These are phyloP conservation scores for Cicer pinnatifidum DNA, from an alignment of 306 rosid species.

Conservation along the genomic window DNA sequence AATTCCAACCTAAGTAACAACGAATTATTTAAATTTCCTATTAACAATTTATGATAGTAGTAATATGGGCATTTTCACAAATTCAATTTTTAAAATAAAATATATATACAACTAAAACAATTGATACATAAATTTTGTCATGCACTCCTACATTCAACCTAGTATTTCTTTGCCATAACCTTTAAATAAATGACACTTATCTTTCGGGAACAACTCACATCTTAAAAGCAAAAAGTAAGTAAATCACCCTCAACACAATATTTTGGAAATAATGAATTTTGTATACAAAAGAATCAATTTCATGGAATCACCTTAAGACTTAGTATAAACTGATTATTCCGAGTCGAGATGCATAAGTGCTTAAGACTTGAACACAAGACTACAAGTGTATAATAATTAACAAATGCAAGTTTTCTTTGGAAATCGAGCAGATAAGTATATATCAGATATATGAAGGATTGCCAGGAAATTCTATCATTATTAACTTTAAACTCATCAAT, in stretches of 20 bases:
- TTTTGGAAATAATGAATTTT: not conserved
- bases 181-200: not conserved
- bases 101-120: not conserved
- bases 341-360: not conserved
- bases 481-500: not conserved
- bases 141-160: constrained; percentile 5
- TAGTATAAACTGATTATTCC: not conserved
- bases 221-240: not conserved
- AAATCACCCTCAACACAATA: not conserved
- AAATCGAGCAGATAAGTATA: not conserved
- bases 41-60: not conserved
- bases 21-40: not conserved
- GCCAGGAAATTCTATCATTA: not conserved
- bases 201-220: not conserved
- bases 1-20: not conserved
- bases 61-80: constrained; percentile 1
- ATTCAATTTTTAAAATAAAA: not conserved
- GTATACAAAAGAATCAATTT: not conserved
- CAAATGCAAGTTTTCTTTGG: not conserved
- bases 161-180: not conserved
- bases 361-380: not conserved
- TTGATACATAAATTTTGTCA: not conserved
- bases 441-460: not conserved
- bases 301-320: not conserved
- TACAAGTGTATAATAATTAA: not conserved